phyloP scores from a whole-genome alignment of 768 basidiomycete genomes.

The Suillus americanus region DNA sequence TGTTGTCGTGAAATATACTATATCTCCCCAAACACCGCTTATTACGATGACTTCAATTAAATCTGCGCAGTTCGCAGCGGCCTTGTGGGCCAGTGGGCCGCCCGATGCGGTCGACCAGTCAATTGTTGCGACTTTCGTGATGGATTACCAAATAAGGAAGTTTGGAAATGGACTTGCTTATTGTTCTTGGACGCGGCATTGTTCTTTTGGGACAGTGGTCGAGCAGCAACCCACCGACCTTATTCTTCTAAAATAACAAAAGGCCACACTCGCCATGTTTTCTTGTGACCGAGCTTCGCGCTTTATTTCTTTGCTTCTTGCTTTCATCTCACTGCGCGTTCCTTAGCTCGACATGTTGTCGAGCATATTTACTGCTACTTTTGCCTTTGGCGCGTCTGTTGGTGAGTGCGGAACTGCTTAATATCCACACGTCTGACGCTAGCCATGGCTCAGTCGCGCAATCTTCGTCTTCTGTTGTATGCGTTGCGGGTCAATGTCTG shows the following conservation, averaged over 20 bases:
- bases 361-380: slow-evolving; percentile 36
- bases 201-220: slow-evolving; percentile 16
- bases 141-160: slow-evolving; percentile 5
- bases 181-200: slow-evolving; percentile 25
- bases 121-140: neutral
- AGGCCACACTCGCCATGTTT: slow-evolving; percentile 17
- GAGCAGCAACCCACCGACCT: slow-evolving; percentile 22
- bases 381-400: slow-evolving; percentile 38
- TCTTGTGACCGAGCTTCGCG: slow-evolving; percentile 22
- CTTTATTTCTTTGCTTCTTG: slow-evolving; percentile 18
- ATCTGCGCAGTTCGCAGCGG: neutral
- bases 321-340: slow-evolving; percentile 23
- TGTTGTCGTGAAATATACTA: neutral
- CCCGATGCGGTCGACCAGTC: neutral
- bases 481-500: slow-evolving; percentile 88
- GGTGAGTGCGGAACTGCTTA: slow-evolving; percentile 28
- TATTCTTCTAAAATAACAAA: slow-evolving; percentile 31
- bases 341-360: slow-evolving; percentile 37
- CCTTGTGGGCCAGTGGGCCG: neutral
- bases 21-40: neutral
- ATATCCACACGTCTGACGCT: slow-evolving; percentile 5
- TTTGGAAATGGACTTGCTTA: slow-evolving; percentile 17
- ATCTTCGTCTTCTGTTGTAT: slow-evolving; percentile 61
- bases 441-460: slow-evolving; percentile 46
- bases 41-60: neutral